phyloP scores from a whole-genome alignment of 306 rosid genomes.

The Cicer yamashitae region DNA sequence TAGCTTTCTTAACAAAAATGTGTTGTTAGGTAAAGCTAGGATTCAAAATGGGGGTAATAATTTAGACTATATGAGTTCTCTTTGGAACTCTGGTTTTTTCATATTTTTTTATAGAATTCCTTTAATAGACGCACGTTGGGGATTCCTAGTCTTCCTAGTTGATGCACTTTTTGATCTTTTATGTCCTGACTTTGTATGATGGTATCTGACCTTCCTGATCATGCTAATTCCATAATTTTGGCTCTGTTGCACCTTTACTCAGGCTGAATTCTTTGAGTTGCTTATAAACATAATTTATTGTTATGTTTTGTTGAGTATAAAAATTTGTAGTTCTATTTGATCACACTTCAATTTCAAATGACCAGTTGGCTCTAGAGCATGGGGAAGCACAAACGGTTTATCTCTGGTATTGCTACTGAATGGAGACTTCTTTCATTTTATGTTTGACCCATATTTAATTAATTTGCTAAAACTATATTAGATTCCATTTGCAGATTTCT shows the following conservation, averaged over 20 bases:
- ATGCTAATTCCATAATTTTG: constrained; percentile 25
- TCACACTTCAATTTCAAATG: constrained; percentile 45
- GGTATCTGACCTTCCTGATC: constrained; percentile 31
- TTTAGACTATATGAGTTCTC: neutral
- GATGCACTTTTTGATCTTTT: constrained; percentile 16
- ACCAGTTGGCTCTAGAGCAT: constrained; percentile 90
- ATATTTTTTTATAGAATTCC: neutral
- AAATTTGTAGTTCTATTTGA: constrained; percentile 32
- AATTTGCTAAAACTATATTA: constrained; percentile 45
- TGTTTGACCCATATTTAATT: neutral
- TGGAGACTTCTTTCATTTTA: constrained; percentile 24
- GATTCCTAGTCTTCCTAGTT: constrained; percentile 35
- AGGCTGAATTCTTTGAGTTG: neutral
- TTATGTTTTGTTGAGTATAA: constrained; percentile 22
- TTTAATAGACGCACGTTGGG: neutral
- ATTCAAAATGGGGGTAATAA: constrained; percentile 26
- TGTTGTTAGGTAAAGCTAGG: constrained; percentile 19
- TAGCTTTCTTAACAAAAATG: neutral
- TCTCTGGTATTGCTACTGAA: constrained; percentile 68
- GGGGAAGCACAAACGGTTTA: constrained; percentile 78
- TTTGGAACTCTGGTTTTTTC: constrained; percentile 29
- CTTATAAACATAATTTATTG: constrained; percentile 26
- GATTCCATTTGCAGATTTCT: constrained; percentile 95
- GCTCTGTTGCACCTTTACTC: constrained; percentile 12
- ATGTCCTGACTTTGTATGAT: constrained; percentile 2